Conservation (phyloP, 768 basidiomycete species). For the Lactarius hengduanensis region DNA sequence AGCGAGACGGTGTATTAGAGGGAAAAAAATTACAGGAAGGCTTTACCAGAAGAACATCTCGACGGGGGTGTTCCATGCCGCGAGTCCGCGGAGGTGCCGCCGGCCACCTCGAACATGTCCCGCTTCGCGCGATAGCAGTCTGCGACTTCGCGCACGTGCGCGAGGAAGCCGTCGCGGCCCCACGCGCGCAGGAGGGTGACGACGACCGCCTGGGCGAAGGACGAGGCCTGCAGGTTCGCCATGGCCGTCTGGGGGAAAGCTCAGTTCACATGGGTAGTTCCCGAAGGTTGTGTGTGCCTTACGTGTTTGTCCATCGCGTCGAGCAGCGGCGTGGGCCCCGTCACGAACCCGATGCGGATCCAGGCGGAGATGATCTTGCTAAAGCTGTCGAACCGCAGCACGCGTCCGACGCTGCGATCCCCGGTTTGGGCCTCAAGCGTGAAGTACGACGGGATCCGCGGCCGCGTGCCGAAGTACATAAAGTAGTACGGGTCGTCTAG, state of each 20-base stretch:
- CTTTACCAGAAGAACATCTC: constrained; percentile 90
- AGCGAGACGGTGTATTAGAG: too few relatives aligned
- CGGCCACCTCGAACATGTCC: constrained; percentile 74
- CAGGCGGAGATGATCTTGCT: constrained; percentile 80
- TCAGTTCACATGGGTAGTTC: neutral
- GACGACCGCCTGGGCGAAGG: constrained; percentile 62
- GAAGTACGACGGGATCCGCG: constrained; percentile 78
- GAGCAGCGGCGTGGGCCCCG: constrained; percentile 68
- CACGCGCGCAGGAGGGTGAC: constrained; percentile 59
- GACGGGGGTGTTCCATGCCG: constrained; percentile 69
- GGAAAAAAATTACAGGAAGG: too few relatives aligned
- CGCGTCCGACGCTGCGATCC: constrained; percentile 60
- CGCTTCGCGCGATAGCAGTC: constrained; percentile 70
- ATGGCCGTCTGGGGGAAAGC: constrained; percentile 51
- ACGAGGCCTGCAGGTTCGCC: constrained; percentile 65
- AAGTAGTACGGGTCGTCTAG: constrained; percentile 80
- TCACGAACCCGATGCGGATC: constrained; percentile 77
- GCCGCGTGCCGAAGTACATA: constrained; percentile 66
- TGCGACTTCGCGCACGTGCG: constrained; percentile 66
- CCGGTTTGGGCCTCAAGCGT: constrained; percentile 64
- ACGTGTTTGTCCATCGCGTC: constrained; percentile 71
- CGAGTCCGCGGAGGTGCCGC: constrained; percentile 74
- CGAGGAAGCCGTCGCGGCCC: constrained; percentile 73
- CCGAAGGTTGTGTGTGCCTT: constrained; percentile 32
- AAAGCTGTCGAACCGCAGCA: constrained; percentile 86